Conservation (phyloP, 805 yeast species). For the Geotrichum ghanense region DNA sequence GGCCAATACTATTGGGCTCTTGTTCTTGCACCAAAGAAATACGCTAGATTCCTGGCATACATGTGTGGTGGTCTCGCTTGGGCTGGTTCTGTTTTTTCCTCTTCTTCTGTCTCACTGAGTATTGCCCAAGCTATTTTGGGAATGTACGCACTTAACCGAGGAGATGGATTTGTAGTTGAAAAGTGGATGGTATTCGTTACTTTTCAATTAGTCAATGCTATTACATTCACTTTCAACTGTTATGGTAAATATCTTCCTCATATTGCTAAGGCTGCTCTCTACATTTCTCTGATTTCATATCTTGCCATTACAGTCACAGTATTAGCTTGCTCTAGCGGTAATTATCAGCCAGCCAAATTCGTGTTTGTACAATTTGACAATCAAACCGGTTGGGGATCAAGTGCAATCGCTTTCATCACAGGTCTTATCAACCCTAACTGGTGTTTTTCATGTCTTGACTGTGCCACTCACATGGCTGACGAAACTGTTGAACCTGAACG, state of each 20-base stretch:
- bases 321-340: conserved; percentile 39
- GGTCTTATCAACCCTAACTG: conserved; percentile 60
- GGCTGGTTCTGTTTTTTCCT: conserved; percentile 53
- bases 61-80: conserved; percentile 51
- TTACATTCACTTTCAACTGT: conserved; percentile 12
- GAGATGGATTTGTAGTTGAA: conserved; percentile 26
- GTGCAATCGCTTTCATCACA: conserved; percentile 53
- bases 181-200: conserved; percentile 20
- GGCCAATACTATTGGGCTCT: conserved; percentile 63
- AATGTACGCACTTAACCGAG: conserved; percentile 31
- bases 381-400: conserved; percentile 48
- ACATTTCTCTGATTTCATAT: conserved; percentile 41
- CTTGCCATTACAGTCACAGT: conserved; percentile 42
- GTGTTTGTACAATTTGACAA: conserved; percentile 45
- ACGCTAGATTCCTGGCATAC: conserved; percentile 40
- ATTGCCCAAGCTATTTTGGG: conserved; percentile 43
- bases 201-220: conserved; percentile 16
- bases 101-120: conserved; percentile 47
- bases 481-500: conserved; percentile 47
- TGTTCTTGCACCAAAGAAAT: conserved; percentile 20
- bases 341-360: conserved; percentile 39
- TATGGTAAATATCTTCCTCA: conserved; percentile 32
- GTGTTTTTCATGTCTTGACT: conserved; percentile 59
- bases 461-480: conserved; percentile 64
- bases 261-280: conserved; percentile 39